These are phyloP conservation scores for Fragilaria crotonensis DNA, from an alignment of 108 stramenopile genomes.

Conservation along the genomic window DNA sequence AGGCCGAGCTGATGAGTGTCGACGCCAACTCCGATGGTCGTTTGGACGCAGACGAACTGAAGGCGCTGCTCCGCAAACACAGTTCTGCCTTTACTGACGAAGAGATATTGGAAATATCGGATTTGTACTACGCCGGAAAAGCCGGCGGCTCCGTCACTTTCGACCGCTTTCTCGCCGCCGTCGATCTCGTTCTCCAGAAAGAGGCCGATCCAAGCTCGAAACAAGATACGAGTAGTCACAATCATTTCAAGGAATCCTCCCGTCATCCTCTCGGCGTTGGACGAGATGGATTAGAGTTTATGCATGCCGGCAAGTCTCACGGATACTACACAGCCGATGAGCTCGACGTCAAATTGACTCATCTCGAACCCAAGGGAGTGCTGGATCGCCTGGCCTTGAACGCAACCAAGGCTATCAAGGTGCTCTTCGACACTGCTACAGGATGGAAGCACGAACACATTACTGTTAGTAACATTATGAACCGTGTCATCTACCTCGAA, in stretches of 20 bases:
- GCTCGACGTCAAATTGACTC: conserved; percentile 62
- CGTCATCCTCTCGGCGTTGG: conserved; percentile 20
- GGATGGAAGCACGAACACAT: conserved; percentile 64
- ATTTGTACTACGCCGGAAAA: conserved; percentile 58
- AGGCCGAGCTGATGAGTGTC: conserved; percentile 49
- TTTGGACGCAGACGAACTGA: conserved; percentile 67
- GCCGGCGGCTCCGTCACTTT: conserved; percentile 48
- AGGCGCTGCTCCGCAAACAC: conserved; percentile 48
- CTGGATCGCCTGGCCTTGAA: conserved; percentile 47
- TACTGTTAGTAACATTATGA: conserved; percentile 56
- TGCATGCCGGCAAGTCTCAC: conserved; percentile 45
- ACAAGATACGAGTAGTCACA: conserved; percentile 5
- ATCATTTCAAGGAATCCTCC: not conserved
- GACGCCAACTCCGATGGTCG: conserved; percentile 44
- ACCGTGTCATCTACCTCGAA: conserved; percentile 81
- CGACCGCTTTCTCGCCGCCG: conserved; percentile 54
- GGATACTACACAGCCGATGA: conserved; percentile 58
- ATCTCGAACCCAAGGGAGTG: conserved; percentile 35
- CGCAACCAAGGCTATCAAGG: conserved; percentile 53
- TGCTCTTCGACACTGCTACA: conserved; percentile 47
- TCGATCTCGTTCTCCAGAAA: conserved; percentile 32
- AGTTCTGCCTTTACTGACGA: conserved; percentile 47
- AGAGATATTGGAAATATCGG: conserved; percentile 63
- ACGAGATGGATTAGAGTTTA: conserved; percentile 23
- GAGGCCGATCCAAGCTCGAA: not conserved